phyloP scores from a whole-genome alignment of 495 filamentous ascomycete species.

The Aspergillus asperescens region DNA sequence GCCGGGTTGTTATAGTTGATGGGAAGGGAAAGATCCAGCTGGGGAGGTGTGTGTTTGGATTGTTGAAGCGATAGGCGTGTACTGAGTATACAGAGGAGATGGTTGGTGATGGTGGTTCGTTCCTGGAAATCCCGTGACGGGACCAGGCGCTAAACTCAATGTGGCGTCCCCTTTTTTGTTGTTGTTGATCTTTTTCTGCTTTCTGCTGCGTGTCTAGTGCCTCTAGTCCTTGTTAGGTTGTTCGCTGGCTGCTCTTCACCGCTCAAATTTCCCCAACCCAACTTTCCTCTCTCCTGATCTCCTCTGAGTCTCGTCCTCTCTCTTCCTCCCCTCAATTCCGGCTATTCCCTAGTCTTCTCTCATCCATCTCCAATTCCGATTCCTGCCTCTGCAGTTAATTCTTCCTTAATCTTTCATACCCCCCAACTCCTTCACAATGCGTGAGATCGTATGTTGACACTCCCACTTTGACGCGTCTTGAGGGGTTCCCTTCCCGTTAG shows the following conservation, averaged over 20 bases:
- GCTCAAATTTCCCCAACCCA: constrained; percentile 22
- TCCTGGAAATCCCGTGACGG: constrained; percentile 24
- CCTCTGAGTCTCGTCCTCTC: constrained; percentile 21
- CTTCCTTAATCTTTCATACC: constrained; percentile 24
- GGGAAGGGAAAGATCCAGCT: too few relatives aligned
- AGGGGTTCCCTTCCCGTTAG: constrained; percentile 30
- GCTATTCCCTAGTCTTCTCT: constrained; percentile 23
- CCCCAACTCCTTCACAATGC: constrained; percentile 66
- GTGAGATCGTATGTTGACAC: constrained; percentile 77
- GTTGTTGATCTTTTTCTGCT: constrained; percentile 16
- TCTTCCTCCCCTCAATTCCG: constrained; percentile 10
- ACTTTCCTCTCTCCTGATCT: constrained; percentile 19
- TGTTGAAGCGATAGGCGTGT: too few relatives aligned
- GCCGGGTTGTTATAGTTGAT: too few relatives aligned
- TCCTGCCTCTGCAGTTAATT: constrained; percentile 5
- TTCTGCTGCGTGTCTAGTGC: background rate
- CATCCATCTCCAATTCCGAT: constrained; percentile 20
- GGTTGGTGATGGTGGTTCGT: too few relatives aligned
- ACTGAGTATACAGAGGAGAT: too few relatives aligned
- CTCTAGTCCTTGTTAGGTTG: background rate
- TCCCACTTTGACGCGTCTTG: constrained; percentile 38
- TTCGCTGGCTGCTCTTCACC: constrained; percentile 20
- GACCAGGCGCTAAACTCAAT: constrained; percentile 27
- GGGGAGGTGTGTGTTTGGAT: too few relatives aligned
- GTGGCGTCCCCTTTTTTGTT: constrained; percentile 19